A percentile compares a stretch with the other conserved stretches of the same genome.
Evolutionary conservation across 768 basidiomycete species (phyloP).

Genomic region (Leccinum disarticulatum): DNA sequence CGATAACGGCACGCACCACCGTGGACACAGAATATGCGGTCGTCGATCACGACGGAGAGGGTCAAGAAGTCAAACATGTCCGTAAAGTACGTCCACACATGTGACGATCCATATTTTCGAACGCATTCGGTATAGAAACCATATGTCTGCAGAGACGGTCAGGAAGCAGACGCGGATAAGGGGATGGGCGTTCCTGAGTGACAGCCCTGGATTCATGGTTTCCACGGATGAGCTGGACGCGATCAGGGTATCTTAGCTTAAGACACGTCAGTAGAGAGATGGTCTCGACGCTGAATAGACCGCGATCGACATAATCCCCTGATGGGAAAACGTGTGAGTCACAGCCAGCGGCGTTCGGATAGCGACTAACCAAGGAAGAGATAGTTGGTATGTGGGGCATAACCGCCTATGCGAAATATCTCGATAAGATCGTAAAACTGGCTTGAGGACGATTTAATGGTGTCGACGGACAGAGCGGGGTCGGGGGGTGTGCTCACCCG

Average conservation of each 20-base stretch:
- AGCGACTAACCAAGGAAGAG: slow-evolving; percentile 86
- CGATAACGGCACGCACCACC: slow-evolving; percentile 61
- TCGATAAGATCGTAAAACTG: slow-evolving; percentile 99
- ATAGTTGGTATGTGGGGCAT: slow-evolving; percentile 96
- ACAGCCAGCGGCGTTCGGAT: background rate
- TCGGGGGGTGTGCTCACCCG: slow-evolving; percentile 62
- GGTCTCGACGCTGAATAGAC: slow-evolving; percentile 97
- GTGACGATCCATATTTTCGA: slow-evolving; percentile 92
- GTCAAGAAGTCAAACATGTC: slow-evolving; percentile 99
- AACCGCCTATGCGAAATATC: slow-evolving; percentile 98
- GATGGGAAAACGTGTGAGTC: slow-evolving; percentile 11
- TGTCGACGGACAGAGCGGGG: slow-evolving; percentile 11
- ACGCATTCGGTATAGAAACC: slow-evolving; percentile 99
- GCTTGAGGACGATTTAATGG: slow-evolving; percentile 53
- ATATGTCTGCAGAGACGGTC: slow-evolving; percentile 67
- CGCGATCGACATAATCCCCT: slow-evolving; percentile 99
- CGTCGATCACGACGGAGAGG: slow-evolving; percentile 96
- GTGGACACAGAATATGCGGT: slow-evolving; percentile 98
- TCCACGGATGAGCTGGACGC: slow-evolving; percentile 94
- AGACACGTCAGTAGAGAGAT: slow-evolving; percentile 96
- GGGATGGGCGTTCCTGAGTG: slow-evolving; percentile 73
- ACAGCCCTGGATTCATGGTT: slow-evolving; percentile 98
- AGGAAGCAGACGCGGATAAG: slow-evolving; percentile 8
- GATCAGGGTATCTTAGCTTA: slow-evolving; percentile 94
- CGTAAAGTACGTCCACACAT: slow-evolving; percentile 99